Evolutionary conservation across 2,329 filamentous ascomycete species (phyloP).

Genomic region (Fragosphaeria purpurea): DNA sequence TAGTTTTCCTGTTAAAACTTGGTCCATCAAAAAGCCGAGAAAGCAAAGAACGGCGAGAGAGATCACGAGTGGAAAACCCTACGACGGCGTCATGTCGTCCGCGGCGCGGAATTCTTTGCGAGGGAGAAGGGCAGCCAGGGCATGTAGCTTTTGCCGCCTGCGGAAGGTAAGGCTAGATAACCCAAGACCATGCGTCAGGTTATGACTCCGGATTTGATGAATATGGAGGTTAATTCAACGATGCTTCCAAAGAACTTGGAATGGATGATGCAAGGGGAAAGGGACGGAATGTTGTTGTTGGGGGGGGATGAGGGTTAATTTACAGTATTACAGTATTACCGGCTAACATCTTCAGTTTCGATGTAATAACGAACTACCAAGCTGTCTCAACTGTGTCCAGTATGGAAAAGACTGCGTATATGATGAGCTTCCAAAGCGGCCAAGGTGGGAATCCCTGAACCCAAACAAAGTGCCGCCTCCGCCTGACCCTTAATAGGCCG

Average conservation of each 20-base stretch:
- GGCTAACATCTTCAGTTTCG: neutral
- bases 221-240: too few relatives aligned
- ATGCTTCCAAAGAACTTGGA: too few relatives aligned
- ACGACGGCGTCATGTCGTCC: neutral
- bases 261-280: neutral
- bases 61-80: too few relatives aligned
- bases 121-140: slow-evolving; percentile 2
- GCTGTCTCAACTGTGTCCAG: slow-evolving; percentile 4
- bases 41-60: too few relatives aligned
- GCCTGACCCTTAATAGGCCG: neutral
- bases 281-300: neutral
- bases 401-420: slow-evolving; percentile 35
- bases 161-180: slow-evolving; percentile 1
- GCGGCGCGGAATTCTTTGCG: neutral
- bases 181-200: too few relatives aligned
- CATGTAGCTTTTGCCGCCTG: slow-evolving; percentile 6
- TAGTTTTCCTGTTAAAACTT: too few relatives aligned
- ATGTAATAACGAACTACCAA: slow-evolving; percentile 6
- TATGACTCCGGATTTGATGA: too few relatives aligned
- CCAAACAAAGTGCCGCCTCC: slow-evolving; percentile 10
- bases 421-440: slow-evolving; percentile 13
- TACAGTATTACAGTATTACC: too few relatives aligned
- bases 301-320: too few relatives aligned
- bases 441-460: neutral
- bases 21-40: too few relatives aligned